A percentile compares a stretch with the other conserved stretches of the same genome.
These are phyloP conservation scores for Pistacia vera DNA, from an alignment of 345 rosid genomes.

Conservation along the genomic window DNA sequence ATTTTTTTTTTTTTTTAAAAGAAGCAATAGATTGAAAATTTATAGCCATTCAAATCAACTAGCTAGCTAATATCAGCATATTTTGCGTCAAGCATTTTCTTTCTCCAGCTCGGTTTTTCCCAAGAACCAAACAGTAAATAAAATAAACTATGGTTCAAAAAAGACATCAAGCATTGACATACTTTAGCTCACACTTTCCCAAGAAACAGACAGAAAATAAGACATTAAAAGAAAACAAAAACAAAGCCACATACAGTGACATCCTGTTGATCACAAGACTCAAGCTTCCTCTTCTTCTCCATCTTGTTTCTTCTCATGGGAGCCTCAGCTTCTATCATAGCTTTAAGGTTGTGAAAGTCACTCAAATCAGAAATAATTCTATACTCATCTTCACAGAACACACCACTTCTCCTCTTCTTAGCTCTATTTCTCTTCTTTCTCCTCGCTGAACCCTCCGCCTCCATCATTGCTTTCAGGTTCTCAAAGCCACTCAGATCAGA, in stretches of 20 bases:
- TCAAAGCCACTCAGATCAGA: slow-evolving; percentile 16
- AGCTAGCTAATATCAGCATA: background rate
- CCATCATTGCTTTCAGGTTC: slow-evolving; percentile 16
- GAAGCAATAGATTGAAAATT: no score
- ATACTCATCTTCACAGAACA: slow-evolving; percentile 15
- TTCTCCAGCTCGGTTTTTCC: background rate
- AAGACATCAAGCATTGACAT: no score
- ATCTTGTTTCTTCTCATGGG: slow-evolving; percentile 11
- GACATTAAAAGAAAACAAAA: background rate
- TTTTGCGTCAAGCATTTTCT: background rate
- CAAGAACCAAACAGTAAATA: background rate
- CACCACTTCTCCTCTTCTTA: background rate
- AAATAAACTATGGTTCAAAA: no score
- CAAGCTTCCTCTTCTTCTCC: background rate
- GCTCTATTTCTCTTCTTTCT: slow-evolving; percentile 7
- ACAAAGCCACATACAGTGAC: slow-evolving; percentile 9
- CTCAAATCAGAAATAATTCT: slow-evolving; percentile 4
- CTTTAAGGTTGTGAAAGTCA: slow-evolving; percentile 24
- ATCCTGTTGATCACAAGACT: slow-evolving; percentile 8
- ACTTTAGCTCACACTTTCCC: no score
- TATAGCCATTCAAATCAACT: background rate
- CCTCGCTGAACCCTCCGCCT: slow-evolving; percentile 13
- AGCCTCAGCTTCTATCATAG: slow-evolving; percentile 21
- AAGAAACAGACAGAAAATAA: background rate
- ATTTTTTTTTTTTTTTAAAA: no score